These are phyloP conservation scores for Phaeosphaeriaceae sp. DNA, from an alignment of 2,329 filamentous ascomycete genomes.

Conservation along the genomic window DNA sequence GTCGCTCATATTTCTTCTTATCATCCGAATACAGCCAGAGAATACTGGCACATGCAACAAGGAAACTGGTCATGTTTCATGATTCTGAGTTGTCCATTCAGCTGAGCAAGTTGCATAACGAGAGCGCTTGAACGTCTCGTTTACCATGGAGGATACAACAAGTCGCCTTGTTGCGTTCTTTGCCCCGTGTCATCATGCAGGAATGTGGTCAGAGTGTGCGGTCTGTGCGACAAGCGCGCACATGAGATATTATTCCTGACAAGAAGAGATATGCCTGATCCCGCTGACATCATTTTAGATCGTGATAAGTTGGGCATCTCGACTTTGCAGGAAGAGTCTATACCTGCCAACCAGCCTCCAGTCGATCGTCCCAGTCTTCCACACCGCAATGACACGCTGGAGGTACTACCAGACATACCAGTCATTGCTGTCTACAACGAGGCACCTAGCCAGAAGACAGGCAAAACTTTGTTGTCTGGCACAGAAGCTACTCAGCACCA, in stretches of 20 bases:
- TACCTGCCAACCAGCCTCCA: neutral
- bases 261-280: neutral
- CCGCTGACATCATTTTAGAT: slow-evolving; percentile 17
- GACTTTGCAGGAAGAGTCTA: slow-evolving; percentile 28
- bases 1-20: neutral
- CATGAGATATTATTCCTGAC: neutral
- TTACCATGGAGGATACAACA: neutral
- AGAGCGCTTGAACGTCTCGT: neutral
- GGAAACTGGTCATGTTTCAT: neutral
- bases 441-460: slow-evolving; percentile 40
- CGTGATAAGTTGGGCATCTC: slow-evolving; percentile 43
- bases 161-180: neutral
- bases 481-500: slow-evolving; percentile 48
- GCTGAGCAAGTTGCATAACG: neutral
- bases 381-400: slow-evolving; percentile 20
- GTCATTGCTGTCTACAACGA: slow-evolving; percentile 13
- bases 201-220: neutral
- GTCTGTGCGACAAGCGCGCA: neutral
- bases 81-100: neutral
- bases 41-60: neutral
- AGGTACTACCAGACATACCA: slow-evolving; percentile 14
- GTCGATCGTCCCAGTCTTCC: slow-evolving; percentile 10
- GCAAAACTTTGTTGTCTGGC: slow-evolving; percentile 44
- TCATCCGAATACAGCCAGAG: neutral
- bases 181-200: neutral